Evolutionary conservation across 192 early-diverging fungal species (phyloP).

Genomic region (Allomyces javanicus): DNA sequence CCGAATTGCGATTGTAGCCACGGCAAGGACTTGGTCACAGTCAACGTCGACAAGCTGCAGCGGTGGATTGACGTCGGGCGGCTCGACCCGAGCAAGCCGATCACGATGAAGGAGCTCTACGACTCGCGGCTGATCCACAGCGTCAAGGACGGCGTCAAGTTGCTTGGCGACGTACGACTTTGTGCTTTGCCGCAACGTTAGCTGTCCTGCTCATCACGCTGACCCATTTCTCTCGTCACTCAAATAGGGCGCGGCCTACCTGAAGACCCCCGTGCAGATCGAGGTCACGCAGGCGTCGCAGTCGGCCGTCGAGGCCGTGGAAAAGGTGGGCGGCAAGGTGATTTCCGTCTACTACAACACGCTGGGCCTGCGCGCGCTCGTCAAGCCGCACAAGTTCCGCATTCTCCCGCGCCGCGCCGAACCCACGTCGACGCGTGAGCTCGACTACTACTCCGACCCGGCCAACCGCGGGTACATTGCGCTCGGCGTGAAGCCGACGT

Average conservation of each 20-base stretch:
- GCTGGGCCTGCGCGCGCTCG: conserved; percentile 47
- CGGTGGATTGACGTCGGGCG: conserved; percentile 74
- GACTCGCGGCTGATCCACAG: conserved; percentile 45
- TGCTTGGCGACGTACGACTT: conserved; percentile 40
- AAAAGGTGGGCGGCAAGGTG: conserved; percentile 59
- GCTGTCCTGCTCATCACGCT: background rate
- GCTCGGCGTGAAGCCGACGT: conserved; percentile 1
- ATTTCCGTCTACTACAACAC: conserved; percentile 63
- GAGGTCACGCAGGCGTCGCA: conserved; percentile 66
- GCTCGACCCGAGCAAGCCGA: conserved; percentile 53
- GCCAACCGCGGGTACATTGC: conserved; percentile 56
- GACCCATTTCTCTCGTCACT: background rate
- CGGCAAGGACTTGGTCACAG: conserved; percentile 39
- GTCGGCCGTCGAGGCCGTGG: conserved; percentile 58
- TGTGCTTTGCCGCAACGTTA: background rate
- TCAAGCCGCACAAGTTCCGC: conserved; percentile 63
- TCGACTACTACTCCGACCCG: conserved; percentile 43
- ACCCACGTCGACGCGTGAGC: conserved; percentile 38
- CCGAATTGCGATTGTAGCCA: conserved; percentile 13
- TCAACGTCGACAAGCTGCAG: conserved; percentile 76
- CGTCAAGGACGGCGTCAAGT: conserved; percentile 67
- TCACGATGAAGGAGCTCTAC: conserved; percentile 60
- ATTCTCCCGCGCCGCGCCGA: conserved; percentile 42
- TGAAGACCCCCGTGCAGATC: conserved; percentile 56
- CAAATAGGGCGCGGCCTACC: conserved; percentile 47